phyloP scores from a whole-genome alignment of 352 stramenopile species.

The Aphanomyces astaci region DNA sequence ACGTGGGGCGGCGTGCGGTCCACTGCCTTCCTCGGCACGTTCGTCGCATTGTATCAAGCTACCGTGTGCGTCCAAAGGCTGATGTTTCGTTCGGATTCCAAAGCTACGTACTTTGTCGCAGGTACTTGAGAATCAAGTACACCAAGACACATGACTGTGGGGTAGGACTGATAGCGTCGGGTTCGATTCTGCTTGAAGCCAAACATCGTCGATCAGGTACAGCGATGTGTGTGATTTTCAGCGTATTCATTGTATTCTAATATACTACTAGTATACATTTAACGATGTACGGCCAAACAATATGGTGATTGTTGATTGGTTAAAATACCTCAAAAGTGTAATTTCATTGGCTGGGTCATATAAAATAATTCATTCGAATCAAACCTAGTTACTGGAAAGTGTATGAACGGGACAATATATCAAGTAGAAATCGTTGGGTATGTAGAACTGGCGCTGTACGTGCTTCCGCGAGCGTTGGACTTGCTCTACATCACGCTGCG shows the following conservation, averaged over 20 bases:
- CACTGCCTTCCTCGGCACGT: slow-evolving; percentile 67
- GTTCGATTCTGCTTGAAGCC: slow-evolving; percentile 66
- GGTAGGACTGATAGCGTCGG: slow-evolving; percentile 39
- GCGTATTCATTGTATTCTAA: too few relatives aligned
- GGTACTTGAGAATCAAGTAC: slow-evolving; percentile 24
- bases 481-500: slow-evolving; percentile 68
- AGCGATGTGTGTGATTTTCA: too few relatives aligned
- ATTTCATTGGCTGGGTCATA: too few relatives aligned
- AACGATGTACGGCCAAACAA: too few relatives aligned
- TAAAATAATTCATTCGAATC: too few relatives aligned
- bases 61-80: slow-evolving; percentile 52
- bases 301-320: too few relatives aligned
- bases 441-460: slow-evolving; percentile 68
- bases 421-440: neutral
- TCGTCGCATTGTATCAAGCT: slow-evolving; percentile 61
- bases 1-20: slow-evolving; percentile 62
- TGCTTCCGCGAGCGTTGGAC: slow-evolving; percentile 65
- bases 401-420: neutral
- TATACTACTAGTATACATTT: too few relatives aligned
- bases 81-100: slow-evolving; percentile 52
- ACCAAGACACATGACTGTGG: neutral
- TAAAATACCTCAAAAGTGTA: too few relatives aligned
- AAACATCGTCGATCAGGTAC: slow-evolving; percentile 72
- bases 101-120: slow-evolving; percentile 66
- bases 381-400: neutral